Evolutionary conservation across 176 grass and related monocot species (phyloP), one percentile per base, ranked within the genome.

Genomic region (Raddia distichophylla): DNA sequence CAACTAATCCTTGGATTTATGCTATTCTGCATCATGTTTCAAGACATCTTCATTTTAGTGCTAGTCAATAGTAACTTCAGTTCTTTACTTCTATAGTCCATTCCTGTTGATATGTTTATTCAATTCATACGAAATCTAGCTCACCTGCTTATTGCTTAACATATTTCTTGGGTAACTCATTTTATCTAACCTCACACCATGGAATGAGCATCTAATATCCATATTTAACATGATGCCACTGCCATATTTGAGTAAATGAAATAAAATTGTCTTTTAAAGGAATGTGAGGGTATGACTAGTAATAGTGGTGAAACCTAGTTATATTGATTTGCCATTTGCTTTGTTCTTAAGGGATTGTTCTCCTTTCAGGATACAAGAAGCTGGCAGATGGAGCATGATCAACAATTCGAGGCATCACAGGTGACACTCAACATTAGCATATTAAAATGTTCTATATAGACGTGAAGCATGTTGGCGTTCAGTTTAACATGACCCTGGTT

Each of bases 381-480:
- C 61, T 54, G 15, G 60, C 83, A 86, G 75, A 78, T 75, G 33
- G 90, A 86, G 55, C 79, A 76, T 67, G 71, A 60, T 40, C 80
- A 87, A 73, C 76, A 84, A 54, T 80, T 68, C 58, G 91, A 93
- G 80, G 82, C 76, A 64, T 89, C 84, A 54, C 80, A 89, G 84
- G 91, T 89, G 40, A 58, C 14, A 50, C 33, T 77, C 53, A 66
- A 16, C 40, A 77, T 77, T 4, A 53, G 55, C 14, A 19, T 63
- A 57, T 57, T 74, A 4, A 47, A 45, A 66, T 75, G 50, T 18
- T 84, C 70, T 73, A 66, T 66, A 67, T 22, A 32, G 82, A 42
- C 53, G 73, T 59, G 22, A 84, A 73, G 34, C 53, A 71, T 27
- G 27, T 27, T 27, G 27, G 27, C 27, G 27, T 27, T 27, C 27